Conservation (phyloP, 176 grass and related monocot species). For the Avena eriantha region DNA sequence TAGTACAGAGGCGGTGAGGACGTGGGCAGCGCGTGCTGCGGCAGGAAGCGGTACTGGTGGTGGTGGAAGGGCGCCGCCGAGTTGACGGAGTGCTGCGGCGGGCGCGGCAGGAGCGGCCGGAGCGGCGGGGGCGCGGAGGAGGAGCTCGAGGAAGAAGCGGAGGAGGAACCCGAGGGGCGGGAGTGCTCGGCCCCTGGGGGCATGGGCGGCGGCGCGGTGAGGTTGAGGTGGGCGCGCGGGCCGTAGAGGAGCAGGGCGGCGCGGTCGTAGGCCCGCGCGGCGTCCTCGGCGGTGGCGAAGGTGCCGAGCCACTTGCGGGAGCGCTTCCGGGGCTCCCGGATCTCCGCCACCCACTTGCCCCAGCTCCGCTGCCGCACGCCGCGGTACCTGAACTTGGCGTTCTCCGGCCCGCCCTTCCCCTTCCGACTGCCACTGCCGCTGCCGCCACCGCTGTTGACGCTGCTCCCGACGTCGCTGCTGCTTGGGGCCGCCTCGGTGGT, state of each 20-base stretch:
- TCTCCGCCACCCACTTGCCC: constrained; percentile 98
- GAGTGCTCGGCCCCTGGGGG: constrained; percentile 3
- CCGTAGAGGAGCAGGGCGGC: constrained; percentile 88
- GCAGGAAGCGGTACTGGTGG: constrained; percentile 27
- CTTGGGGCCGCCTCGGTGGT: background rate
- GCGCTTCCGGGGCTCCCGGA: constrained; percentile 81
- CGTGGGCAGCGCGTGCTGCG: background rate
- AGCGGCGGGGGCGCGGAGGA: constrained; percentile 22
- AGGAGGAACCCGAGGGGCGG: constrained; percentile 39
- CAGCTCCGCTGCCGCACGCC: constrained; percentile 90
- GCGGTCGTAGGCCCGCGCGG: constrained; percentile 82
- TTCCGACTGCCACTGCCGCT: background rate
- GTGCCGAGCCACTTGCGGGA: constrained; percentile 93
- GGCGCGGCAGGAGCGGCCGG: constrained; percentile 35
- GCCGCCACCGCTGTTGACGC: background rate
- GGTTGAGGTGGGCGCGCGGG: constrained; percentile 84
- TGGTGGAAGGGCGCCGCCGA: background rate
- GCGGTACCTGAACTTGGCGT: constrained; percentile 83
- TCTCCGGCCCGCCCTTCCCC: constrained; percentile 74
- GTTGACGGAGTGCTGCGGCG: constrained; percentile 28
- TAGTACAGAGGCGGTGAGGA: constrained; percentile 23
- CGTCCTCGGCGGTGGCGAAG: constrained; percentile 94
- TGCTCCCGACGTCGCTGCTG: constrained; percentile 5
- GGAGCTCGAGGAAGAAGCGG: constrained; percentile 46
- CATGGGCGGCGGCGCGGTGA: constrained; percentile 44